These are phyloP conservation scores for Immersiella caudata DNA, from an alignment of 495 filamentous ascomycete species.

Conservation along the genomic window DNA sequence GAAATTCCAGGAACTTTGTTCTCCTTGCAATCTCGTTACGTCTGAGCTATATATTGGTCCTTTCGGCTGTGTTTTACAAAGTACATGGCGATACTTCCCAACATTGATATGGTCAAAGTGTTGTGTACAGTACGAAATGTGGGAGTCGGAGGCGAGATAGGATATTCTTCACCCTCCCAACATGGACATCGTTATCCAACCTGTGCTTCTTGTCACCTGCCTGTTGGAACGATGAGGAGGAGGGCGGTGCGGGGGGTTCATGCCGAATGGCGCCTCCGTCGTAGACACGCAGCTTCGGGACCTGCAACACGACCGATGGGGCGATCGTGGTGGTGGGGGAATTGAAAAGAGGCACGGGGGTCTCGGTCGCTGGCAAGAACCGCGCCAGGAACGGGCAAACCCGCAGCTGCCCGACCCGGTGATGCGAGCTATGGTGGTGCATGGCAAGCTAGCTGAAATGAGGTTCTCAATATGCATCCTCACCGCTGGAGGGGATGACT, in stretches of 20 bases:
- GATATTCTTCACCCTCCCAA: background rate
- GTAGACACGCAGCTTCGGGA: background rate
- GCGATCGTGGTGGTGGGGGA: background rate
- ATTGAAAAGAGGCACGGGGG: background rate
- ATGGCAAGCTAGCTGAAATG: background rate
- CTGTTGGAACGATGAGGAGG: background rate
- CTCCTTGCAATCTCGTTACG: too few species aligned
- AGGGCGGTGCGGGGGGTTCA: background rate
- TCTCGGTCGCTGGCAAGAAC: background rate
- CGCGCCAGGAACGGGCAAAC: background rate
- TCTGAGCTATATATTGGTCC: too few species aligned
- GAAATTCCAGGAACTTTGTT: too few species aligned
- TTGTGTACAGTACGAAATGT: too few species aligned
- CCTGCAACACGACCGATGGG: slow-evolving; percentile 1
- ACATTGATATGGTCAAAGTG: too few species aligned
- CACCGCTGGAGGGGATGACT: background rate
- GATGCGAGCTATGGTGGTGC: background rate
- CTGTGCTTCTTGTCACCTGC: background rate
- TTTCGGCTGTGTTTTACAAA: too few species aligned
- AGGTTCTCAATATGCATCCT: background rate
- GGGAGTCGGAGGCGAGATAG: background rate
- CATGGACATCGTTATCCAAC: background rate
- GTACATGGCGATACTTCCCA: too few species aligned
- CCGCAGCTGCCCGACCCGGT: slow-evolving; percentile 2
- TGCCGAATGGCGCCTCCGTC: background rate